Base-by-base conservation (phyloP, 1,139 yeast genomes). In the Lodderomyces parapsilosis region DNA sequence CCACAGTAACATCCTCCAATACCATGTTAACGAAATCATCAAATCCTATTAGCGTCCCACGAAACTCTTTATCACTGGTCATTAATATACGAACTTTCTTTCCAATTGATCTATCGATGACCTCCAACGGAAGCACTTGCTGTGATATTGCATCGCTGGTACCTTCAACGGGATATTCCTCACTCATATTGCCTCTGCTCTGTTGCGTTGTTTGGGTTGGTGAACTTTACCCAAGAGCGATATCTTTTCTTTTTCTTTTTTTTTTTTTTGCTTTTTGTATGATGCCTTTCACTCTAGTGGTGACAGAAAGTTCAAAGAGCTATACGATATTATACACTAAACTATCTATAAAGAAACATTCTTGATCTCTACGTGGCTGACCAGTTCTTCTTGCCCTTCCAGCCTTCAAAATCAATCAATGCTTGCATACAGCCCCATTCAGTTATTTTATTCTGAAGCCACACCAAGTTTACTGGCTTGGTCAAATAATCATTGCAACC, bases 361-460 rank as follows among this genome's bases (percentile, higher is more conserved):
- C 30, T 20, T 13, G 8, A 4, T 9, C 7, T 3, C 28, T 37
- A 37, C 9, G 20, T 15, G 18, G 19, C 14, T 3, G 23, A 17
- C 37, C 51, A 42, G 23, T 40, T 43, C 33, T 60, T 47, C 45
- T 67, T 69, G 13, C 58, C 58, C 49, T 83, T 83, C 96, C 96
- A 93, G 28, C 96, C 95, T 62, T 93, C 97, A 62, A 87, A 93
- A 65, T 93, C 96, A 62, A 93, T 91, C 47, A 93, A 70, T 1
- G 98, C 98, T 67, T 93, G 99, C 99, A 93, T 93, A 58, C 88
- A 82, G 1, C 94, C 94, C 98, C 98, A 91, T 65, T 93, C 99
- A 3, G 93, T 88, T 47, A 93, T 87, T 66, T 93, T 93, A 57
- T 87, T 89, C 55, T 91, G 90, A 43, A 93, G 71, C 99, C 99